Percentiles rank a stretch among this genome's conserved stretches.
These are phyloP conservation scores for Didymella sp. DNA, from an alignment of 2,329 filamentous ascomycete species.

Conservation along the genomic window DNA sequence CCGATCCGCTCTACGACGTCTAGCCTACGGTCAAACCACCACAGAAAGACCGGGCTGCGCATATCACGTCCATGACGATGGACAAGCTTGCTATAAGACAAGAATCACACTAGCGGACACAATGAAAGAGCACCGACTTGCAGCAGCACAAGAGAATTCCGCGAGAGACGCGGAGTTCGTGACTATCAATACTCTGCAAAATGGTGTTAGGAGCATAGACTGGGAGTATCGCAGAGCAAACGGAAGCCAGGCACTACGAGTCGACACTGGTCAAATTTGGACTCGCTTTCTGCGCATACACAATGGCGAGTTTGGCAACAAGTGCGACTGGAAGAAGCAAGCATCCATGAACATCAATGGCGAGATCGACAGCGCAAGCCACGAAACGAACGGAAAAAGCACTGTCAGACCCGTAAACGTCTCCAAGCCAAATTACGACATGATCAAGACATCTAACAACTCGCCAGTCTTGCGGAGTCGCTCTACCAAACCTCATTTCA, in stretches of 20 bases:
- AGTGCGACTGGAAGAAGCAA: no score
- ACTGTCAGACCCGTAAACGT: neutral
- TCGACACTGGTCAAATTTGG: neutral
- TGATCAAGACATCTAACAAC: neutral
- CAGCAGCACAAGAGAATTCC: neutral
- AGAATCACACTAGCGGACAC: neutral
- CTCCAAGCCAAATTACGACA: neutral
- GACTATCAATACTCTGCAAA: neutral
- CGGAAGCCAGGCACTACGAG: neutral
- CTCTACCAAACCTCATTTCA: neutral
- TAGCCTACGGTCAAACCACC: neutral
- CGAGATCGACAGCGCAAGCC: neutral
- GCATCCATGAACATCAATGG: neutral
- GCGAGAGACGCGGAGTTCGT: neutral
- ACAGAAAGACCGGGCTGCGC: neutral
- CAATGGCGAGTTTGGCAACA: neutral
- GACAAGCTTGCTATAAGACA: constrained; percentile 4
- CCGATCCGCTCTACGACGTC: neutral
- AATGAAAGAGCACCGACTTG: neutral
- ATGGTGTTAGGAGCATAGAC: neutral
- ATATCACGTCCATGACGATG: neutral
- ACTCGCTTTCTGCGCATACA: neutral
- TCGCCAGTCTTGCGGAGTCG: neutral
- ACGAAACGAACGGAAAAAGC: neutral
- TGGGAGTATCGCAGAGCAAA: neutral